Percentiles rank a stretch among this genome's conserved stretches.
Conservation (phyloP, 179 eudicot genomes). For the Beta macrorhiza region DNA sequence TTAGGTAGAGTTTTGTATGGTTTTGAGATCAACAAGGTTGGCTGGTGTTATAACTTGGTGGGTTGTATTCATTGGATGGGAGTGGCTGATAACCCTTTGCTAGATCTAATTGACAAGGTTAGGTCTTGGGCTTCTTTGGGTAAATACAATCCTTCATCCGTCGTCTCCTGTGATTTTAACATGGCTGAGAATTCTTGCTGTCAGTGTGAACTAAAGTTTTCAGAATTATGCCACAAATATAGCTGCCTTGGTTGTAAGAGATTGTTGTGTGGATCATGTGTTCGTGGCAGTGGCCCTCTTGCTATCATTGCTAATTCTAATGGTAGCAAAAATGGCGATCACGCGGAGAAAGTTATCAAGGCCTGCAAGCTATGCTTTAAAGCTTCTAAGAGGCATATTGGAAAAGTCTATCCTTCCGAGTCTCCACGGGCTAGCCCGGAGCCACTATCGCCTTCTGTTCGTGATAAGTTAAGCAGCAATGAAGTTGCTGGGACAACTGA, state of each 20-base stretch:
- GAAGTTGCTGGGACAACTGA: constrained; percentile 6
- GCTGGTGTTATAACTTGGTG: constrained; percentile 19
- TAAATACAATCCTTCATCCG: constrained; percentile 29
- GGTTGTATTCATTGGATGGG: constrained; percentile 66
- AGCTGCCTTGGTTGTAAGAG: constrained; percentile 62
- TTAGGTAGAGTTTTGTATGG: constrained; percentile 14
- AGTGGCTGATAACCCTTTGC: constrained; percentile 51
- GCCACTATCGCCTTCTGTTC: constrained; percentile 50
- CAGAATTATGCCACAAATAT: constrained; percentile 43
- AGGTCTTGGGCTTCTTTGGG: constrained; percentile 60
- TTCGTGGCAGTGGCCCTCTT: constrained; percentile 43
- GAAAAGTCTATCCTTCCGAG: constrained; percentile 69
- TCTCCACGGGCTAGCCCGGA: constrained; percentile 76
- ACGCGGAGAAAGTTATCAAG: constrained; percentile 40
- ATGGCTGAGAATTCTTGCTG: constrained; percentile 55
- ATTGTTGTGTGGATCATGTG: constrained; percentile 65
- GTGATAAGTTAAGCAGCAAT: constrained; percentile 35
- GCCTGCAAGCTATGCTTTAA: constrained; percentile 69
- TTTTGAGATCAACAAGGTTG: constrained; percentile 13
- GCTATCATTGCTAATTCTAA: constrained; percentile 36
- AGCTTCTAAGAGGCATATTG: constrained; percentile 45
- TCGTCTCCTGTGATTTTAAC: constrained; percentile 34
- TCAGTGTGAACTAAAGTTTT: constrained; percentile 48
- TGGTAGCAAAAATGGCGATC: constrained; percentile 24
- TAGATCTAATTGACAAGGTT: constrained; percentile 61